Conservation (phyloP, 306 rosid species). For the Betula pendula region DNA sequence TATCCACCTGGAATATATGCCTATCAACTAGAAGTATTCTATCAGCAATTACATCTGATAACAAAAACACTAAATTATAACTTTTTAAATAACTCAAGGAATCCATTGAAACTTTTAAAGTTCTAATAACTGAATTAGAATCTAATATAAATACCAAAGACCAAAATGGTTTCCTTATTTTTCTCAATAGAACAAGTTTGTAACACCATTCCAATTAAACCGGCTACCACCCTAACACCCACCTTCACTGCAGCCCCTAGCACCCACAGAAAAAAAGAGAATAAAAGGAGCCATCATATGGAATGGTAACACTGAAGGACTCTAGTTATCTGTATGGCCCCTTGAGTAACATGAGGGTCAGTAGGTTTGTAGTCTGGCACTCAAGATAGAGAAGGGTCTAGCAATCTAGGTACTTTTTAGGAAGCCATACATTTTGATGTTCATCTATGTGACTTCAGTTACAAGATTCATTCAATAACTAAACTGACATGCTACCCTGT, state of each 20-base stretch:
- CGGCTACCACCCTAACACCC: not conserved
- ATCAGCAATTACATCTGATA: too few species aligned
- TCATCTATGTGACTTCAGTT: constrained; percentile 10
- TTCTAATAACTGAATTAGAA: not conserved
- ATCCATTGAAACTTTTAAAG: not conserved
- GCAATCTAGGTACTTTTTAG: not conserved
- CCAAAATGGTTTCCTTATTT: not conserved
- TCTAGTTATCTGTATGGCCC: not conserved
- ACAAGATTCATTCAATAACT: not conserved
- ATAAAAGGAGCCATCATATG: not conserved
- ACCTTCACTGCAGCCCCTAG: not conserved
- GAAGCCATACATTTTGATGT: not conserved
- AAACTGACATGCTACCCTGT: not conserved
- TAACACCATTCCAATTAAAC: not conserved
- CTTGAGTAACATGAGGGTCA: not conserved
- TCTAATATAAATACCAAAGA: not conserved
- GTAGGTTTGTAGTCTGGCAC: not conserved
- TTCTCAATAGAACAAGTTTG: not conserved
- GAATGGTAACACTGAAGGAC: not conserved
- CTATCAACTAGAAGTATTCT: not conserved
- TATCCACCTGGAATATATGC: not conserved
- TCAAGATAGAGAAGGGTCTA: not conserved
- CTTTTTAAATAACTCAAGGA: too few species aligned
- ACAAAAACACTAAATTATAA: too few species aligned
- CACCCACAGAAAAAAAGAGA: not conserved